A percentile compares a stretch with the other conserved stretches of the same genome.
These are phyloP conservation scores for Colletotrichum gigasporum DNA, from an alignment of 2,329 filamentous ascomycete species.

Conservation along the genomic window DNA sequence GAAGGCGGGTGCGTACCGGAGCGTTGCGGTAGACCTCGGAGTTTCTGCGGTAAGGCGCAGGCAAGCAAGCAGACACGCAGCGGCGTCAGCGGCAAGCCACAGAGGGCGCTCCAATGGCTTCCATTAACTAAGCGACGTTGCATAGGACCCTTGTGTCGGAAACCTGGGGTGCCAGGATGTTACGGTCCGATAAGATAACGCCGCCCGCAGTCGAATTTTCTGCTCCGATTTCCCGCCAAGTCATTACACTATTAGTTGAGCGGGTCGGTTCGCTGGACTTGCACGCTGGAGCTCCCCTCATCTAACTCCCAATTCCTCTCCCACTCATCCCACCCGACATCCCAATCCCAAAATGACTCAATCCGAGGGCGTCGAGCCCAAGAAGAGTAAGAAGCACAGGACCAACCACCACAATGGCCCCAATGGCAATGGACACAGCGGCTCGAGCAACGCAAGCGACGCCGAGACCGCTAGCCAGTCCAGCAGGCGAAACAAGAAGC, in stretches of 20 bases:
- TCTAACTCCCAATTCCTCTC: constrained; percentile 34
- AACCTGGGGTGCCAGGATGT: constrained; percentile 6
- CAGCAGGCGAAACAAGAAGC: constrained; percentile 32
- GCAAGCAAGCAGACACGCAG: no score
- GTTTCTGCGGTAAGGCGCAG: no score
- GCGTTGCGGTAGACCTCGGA: no score
- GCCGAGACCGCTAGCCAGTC: constrained; percentile 32
- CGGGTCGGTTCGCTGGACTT: constrained; percentile 11
- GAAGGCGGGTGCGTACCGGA: no score
- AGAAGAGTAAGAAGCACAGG: constrained; percentile 44
- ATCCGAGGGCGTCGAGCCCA: constrained; percentile 38
- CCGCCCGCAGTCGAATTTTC: constrained; percentile 28
- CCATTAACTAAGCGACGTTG: background rate
- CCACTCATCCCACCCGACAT: background rate
- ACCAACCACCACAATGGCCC: constrained; percentile 38
- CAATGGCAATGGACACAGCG: no score
- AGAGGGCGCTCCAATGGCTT: background rate
- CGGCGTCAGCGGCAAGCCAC: background rate
- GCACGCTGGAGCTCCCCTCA: constrained; percentile 2
- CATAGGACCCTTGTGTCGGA: constrained; percentile 5
- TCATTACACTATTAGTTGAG: constrained; percentile 16
- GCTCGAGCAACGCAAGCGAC: constrained; percentile 15
- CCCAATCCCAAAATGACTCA: constrained; percentile 39
- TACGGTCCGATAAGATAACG: constrained; percentile 27
- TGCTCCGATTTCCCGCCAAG: constrained; percentile 24